Percentiles rank a stretch among this genome's conserved stretches.
Evolutionary conservation across 495 filamentous ascomycete genomes (phyloP).

Genomic region (Neurospora cerealis): DNA sequence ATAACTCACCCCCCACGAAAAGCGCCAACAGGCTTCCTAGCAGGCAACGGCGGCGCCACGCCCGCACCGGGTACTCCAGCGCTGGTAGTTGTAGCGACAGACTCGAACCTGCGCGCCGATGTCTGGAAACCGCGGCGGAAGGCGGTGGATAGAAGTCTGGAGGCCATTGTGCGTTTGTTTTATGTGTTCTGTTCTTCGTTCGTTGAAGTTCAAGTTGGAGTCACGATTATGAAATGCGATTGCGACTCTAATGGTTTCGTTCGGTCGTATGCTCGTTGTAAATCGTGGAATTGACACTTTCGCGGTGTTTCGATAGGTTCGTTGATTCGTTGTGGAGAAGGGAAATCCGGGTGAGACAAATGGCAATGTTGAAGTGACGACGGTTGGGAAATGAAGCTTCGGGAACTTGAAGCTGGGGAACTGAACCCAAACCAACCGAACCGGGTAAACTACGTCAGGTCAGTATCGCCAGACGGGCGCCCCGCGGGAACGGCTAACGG

Average conservation of each 20-base stretch:
- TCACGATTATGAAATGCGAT: background rate
- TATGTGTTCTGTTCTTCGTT: background rate
- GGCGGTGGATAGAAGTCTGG: conserved; percentile 30
- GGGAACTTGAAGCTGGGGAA: background rate
- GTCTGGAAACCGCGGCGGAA: conserved; percentile 32
- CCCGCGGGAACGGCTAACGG: background rate
- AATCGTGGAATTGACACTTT: background rate
- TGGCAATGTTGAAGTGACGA: background rate
- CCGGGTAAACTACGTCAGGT: background rate
- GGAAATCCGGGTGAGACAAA: background rate
- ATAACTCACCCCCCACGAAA: conserved; percentile 80
- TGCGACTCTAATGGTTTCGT: background rate
- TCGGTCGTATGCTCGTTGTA: background rate
- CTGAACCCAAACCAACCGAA: background rate
- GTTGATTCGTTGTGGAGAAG: background rate
- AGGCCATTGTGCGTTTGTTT: conserved; percentile 28
- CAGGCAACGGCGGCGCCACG: conserved; percentile 42
- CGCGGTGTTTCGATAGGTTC: background rate
- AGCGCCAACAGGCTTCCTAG: conserved; percentile 75
- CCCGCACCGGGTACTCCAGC: background rate
- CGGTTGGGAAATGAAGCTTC: background rate
- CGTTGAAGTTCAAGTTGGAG: background rate
- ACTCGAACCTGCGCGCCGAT: conserved; percentile 33
- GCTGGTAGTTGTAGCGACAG: conserved; percentile 5
- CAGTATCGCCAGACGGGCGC: background rate